Evolutionary conservation across 2,329 filamentous ascomycete genomes (phyloP), one percentile per base, ranked within the genome.

Genomic region (Aureobasidium melanogenum): DNA sequence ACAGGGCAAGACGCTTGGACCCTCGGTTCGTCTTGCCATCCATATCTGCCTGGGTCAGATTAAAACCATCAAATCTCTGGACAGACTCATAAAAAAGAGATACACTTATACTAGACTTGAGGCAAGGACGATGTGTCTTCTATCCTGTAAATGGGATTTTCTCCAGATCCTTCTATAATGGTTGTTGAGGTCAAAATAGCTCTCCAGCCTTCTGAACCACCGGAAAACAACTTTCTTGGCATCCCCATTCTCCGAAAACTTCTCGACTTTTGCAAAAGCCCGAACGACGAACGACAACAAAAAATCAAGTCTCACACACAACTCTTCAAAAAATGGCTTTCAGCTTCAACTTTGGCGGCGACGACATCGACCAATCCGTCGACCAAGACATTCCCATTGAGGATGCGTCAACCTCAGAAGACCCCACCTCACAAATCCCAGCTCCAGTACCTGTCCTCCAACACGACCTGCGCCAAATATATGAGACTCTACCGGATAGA

Each of bases 401-500:
- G 22, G 50, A 62, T 62, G 28, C 51, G 24, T 19, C 43, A 46
- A 17, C 47, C 1, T 22, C 57, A 22, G 44, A 59, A 24, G 34
- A 34, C 17, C 26, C 47, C 6, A 60, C 57, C 38, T 61, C 48
- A 48, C 44, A 41, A 36, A 24, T 30, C 14, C 26, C 62, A 14
- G 34, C 46, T 28, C 43, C 43, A 15, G 60, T 65, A 9, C 66
- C 66, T 7, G 69, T 69, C 2, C 65, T 66, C 55, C 63, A 67
- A 63, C 76, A 79, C 68, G 71, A 71, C 58, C 68, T 80, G 62
- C 69, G 73, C 56, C 76, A 79, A 48, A 70, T 46, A 26, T 57
- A 41, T 47, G 34, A 76, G 34, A 76, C 74, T 26, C 78, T 93
- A 48, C 89, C 89, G 0, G 88, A 87, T 60, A 89, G 89, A 72